Evolutionary conservation across 306 rosid genomes (phyloP).

Genomic region (Cucurbita argyrosperma): DNA sequence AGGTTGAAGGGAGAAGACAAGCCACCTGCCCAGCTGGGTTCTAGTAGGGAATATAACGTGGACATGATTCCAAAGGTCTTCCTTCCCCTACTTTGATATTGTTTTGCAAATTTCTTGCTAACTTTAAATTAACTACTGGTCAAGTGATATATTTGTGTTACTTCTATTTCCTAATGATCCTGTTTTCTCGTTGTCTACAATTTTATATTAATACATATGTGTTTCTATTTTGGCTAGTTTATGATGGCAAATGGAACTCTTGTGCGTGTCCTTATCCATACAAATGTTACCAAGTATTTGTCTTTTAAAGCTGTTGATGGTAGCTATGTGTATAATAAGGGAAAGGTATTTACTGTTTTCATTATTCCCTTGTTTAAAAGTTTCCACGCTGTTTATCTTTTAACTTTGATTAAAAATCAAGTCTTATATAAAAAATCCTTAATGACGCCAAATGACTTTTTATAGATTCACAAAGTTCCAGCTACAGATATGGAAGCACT

Average conservation of each 20-base stretch:
- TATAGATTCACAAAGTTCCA: conserved; percentile 87
- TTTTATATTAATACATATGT: not conserved
- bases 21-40: conserved; percentile 78
- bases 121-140: not conserved
- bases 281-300: conserved; percentile 91
- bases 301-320: conserved; percentile 89
- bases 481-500: conserved; percentile 87
- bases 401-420: not conserved
- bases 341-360: conserved; percentile 29
- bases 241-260: conserved; percentile 97
- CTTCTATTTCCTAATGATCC: not conserved
- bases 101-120: not conserved
- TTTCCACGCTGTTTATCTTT: not conserved
- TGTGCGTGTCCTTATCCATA: conserved; percentile 91
- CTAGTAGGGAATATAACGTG: conserved; percentile 88
- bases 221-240: conserved; percentile 28
- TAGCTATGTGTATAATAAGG: conserved; percentile 52
- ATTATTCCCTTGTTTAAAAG: not conserved
- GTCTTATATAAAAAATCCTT: not conserved
- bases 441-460: conserved; percentile 9
- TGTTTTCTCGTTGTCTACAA: not conserved
- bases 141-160: not conserved
- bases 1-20: conserved; percentile 70
- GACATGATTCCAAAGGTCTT: conserved; percentile 93
- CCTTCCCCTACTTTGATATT: not conserved